These are phyloP conservation scores for Cryptococcus floricola DNA, from an alignment of 1,284 basidiomycete genomes.

Conservation along the genomic window DNA sequence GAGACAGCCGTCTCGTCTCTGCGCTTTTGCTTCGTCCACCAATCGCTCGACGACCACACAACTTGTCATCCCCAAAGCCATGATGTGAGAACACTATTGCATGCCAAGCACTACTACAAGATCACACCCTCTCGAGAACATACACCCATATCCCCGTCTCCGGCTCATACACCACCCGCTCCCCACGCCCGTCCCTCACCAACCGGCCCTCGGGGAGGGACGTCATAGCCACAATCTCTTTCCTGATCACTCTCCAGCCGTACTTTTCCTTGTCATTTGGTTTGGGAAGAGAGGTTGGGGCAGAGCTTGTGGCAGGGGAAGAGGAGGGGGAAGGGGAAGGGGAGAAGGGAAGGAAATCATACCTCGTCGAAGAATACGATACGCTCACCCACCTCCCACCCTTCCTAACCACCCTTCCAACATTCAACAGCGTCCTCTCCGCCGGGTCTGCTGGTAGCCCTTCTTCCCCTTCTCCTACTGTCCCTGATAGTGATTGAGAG, in stretches of 20 bases:
- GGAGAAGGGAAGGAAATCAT: conserved; percentile 16
- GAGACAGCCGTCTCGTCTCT: too few relatives aligned
- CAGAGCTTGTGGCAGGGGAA: neutral
- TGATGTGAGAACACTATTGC: too few relatives aligned
- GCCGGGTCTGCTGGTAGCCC: conserved; percentile 17
- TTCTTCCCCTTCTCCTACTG: neutral
- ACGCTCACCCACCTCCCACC: conserved; percentile 34
- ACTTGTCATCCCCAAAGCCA: too few relatives aligned
- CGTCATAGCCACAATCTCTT: conserved; percentile 13
- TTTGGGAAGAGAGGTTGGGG: neutral
- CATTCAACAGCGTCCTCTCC: conserved; percentile 24
- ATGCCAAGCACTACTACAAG: too few relatives aligned
- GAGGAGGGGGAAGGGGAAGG: neutral
- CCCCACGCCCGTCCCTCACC: conserved; percentile 3
- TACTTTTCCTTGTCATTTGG: neutral
- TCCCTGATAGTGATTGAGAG: too few relatives aligned
- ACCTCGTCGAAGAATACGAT: conserved; percentile 36
- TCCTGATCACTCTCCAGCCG: conserved; percentile 12
- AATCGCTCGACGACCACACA: too few relatives aligned
- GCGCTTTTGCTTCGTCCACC: too few relatives aligned
- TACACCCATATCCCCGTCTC: conserved; percentile 21
- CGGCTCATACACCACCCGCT: conserved; percentile 20
- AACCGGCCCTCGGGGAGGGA: conserved; percentile 11
- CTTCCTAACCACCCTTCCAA: conserved; percentile 16
- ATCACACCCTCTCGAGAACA: conserved; percentile 13